Percentiles rank a stretch among this genome's conserved stretches.
phyloP scores from a whole-genome alignment of 495 filamentous ascomycete genomes.

The Aspergillus campestris region DNA sequence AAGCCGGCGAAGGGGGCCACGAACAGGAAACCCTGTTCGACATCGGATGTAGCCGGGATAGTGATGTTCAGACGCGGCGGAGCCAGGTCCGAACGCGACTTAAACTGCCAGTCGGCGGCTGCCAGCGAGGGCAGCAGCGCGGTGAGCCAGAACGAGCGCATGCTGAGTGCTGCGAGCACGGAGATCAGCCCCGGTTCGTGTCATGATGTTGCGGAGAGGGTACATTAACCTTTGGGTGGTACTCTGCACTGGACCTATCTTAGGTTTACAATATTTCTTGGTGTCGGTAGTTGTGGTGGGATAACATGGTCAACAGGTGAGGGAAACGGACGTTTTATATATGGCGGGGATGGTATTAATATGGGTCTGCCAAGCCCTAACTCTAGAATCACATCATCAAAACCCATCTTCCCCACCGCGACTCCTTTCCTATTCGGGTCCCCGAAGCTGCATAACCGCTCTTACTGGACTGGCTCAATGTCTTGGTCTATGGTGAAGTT shows the following conservation, averaged over 20 bases:
- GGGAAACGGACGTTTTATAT: not conserved
- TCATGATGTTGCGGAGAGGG: conserved; percentile 31
- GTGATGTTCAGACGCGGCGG: conserved; percentile 50
- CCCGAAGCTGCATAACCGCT: no score
- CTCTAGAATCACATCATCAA: no score
- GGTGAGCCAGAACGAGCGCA: conserved; percentile 12
- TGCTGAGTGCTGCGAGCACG: conserved; percentile 13
- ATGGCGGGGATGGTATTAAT: not conserved
- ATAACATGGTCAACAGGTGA: not conserved
- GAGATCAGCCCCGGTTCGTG: conserved; percentile 34
- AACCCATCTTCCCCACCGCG: no score
- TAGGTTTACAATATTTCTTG: no score
- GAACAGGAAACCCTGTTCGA: conserved; percentile 46
- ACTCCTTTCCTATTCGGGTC: no score
- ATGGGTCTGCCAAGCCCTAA: no score
- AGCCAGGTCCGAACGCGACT: conserved; percentile 47
- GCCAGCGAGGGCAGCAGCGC: conserved; percentile 18
- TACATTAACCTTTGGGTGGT: conserved; percentile 50
- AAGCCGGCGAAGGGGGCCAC: conserved; percentile 45
- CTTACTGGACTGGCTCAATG: no score
- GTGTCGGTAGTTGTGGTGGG: not conserved
- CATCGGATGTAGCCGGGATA: conserved; percentile 38
- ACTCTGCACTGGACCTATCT: conserved; percentile 26
- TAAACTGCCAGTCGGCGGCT: conserved; percentile 47
- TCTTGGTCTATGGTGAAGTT: no score